Percentiles rank a stretch among this genome's conserved stretches.
Evolutionary conservation across 257 asterid genomes (phyloP).

Genomic region (Nicotiana paniculata): DNA sequence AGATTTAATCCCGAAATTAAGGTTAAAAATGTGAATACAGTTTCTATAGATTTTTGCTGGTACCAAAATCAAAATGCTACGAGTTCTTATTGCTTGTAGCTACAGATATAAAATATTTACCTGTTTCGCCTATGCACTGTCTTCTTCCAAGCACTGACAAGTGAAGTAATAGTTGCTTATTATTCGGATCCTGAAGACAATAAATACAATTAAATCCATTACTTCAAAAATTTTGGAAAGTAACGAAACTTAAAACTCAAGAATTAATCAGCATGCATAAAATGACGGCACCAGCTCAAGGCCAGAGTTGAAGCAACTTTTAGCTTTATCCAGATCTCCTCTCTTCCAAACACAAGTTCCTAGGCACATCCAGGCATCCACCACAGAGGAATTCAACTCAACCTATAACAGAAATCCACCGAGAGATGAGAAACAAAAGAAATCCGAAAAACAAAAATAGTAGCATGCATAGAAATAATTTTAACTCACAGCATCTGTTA

Average conservation of each 20-base stretch:
- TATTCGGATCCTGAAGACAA: slow-evolving; percentile 53
- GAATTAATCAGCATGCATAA: slow-evolving; percentile 8
- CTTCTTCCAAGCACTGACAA: slow-evolving; percentile 88
- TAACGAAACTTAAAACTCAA: background rate
- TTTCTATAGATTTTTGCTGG: too few relatives aligned
- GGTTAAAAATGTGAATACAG: too few relatives aligned
- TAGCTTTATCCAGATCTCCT: slow-evolving; percentile 65
- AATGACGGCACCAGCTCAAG: slow-evolving; percentile 54
- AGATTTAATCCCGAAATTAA: too few relatives aligned
- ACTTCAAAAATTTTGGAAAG: too few relatives aligned
- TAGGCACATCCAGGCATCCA: slow-evolving; percentile 84
- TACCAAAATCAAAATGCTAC: too few relatives aligned
- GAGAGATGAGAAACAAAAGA: background rate
- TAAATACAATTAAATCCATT: background rate
- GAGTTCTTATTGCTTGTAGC: too few relatives aligned
- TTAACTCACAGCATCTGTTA: slow-evolving; percentile 73
- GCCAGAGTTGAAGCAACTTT: slow-evolving; percentile 73
- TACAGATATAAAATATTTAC: too few relatives aligned
- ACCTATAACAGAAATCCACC: slow-evolving; percentile 31
- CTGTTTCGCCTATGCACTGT: slow-evolving; percentile 58
- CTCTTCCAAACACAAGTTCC: slow-evolving; percentile 95
- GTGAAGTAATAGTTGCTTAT: slow-evolving; percentile 64
- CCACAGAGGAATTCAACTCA: slow-evolving; percentile 77
- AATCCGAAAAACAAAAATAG: too few relatives aligned
- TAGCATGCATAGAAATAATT: too few relatives aligned